Base-by-base conservation (phyloP, 2,329 filamentous ascomycete species). In the Colletotrichum plurivorum region DNA sequence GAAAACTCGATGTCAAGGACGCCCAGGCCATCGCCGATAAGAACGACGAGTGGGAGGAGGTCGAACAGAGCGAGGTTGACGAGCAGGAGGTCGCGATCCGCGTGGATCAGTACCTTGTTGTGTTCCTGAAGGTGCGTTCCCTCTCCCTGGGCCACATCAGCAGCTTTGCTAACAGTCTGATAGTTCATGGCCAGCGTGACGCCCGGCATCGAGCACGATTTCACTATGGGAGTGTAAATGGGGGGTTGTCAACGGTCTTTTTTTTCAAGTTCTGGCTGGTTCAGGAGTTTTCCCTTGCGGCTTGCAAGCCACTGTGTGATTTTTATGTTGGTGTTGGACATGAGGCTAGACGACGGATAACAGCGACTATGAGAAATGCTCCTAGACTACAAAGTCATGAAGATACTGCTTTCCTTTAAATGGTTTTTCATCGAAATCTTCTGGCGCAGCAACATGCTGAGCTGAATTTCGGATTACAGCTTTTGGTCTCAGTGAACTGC, bases 161-260 rank as follows among this genome's bases (percentile, higher is more conserved):
- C 1, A 36, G 9, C 2, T n/a, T 58, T 60, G 62, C 78, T 79
- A 73, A 82, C 71, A 41, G 13, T 20, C 8, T 25, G 5, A 36
- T 63, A 88, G 87, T 94, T 94, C 80, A 93, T 94, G 84, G 91
- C 92, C 41, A 96, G 92, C 75, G 96, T 99, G 52, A 98, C 95
- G 16, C 96, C 96, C 6, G 95, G 95, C 55, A 98, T 99, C 80
- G 95, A 98, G 82, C 94, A 98, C 80, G 95, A 98, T 79, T 98
- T 97, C 80, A 98, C 95, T 1, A 98, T 98, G 94, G 93, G 94
- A 6, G 91, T 97, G 46, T 97, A 85, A 85, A 51, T 43, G 41
- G 22, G 16, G 46, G n/a, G 20, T 25, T 49, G 12, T 49, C 12
- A 13, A 22, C 18, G 12, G 15, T 18, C 9, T n/a, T 62, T 16